Evolutionary conservation across 2,329 filamentous ascomycete species (phyloP).

Genomic region (Phialophora tarda): DNA sequence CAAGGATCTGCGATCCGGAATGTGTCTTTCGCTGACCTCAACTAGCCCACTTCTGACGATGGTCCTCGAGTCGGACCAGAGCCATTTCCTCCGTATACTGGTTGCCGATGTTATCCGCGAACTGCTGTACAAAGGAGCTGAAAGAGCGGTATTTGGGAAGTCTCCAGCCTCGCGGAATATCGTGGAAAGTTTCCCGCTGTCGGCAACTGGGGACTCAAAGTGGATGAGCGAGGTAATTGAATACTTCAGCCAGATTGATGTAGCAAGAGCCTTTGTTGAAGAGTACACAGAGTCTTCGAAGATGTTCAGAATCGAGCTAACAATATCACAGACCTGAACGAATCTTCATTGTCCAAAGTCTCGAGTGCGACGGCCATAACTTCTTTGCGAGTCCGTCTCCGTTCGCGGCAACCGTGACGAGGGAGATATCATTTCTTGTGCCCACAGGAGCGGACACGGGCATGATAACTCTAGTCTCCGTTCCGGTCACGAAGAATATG

Average conservation of each 20-base stretch:
- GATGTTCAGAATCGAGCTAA: conserved; percentile 1
- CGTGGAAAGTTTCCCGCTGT: conserved; percentile 19
- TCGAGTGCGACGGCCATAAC: conserved; percentile 15
- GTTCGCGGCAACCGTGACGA: conserved; percentile 17
- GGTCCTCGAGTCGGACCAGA: conserved; percentile 19
- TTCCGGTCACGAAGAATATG: conserved; percentile 17
- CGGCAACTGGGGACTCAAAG: conserved; percentile 7
- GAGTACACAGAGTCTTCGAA: not conserved
- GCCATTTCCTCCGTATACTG: conserved; percentile 30
- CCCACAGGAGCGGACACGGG: conserved; percentile 12
- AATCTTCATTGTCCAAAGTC: conserved; percentile 22
- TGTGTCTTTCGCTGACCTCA: conserved; percentile 11
- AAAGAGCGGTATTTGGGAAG: conserved; percentile 17
- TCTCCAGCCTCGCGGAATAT: not conserved
- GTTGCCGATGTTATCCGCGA: conserved; percentile 35
- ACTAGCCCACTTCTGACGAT: conserved; percentile 12
- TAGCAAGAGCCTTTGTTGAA: conserved; percentile 12
- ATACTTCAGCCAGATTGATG: conserved; percentile 18
- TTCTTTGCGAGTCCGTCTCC: conserved; percentile 11
- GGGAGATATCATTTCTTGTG: conserved; percentile 22
- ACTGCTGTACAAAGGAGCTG: conserved; percentile 21
- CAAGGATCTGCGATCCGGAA: not conserved
- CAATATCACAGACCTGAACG: conserved; percentile 15
- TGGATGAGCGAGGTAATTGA: conserved; percentile 31
- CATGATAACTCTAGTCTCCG: conserved; percentile 22